Evolutionary conservation across 768 basidiomycete genomes (phyloP), one percentile per base, ranked within the genome.

Genomic region (Rhizopogon sp.): DNA sequence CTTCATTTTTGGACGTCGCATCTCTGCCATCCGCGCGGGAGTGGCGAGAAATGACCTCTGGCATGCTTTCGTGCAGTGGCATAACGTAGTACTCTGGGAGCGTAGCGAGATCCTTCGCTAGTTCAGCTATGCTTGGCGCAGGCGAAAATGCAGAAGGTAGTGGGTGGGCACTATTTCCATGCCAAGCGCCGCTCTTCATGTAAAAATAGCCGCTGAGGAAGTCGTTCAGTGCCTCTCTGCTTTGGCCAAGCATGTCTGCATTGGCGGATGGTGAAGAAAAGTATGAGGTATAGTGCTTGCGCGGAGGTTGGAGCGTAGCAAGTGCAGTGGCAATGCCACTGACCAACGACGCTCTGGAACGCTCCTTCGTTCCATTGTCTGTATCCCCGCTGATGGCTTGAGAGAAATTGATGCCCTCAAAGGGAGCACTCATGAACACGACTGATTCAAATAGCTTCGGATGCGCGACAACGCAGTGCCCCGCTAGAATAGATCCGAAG

Each of bases 31-130:
- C 37, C 3, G 70, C 67, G 7, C 75, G 76, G 3, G 67, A 67
- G 16, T 74, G 61, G 16, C 67, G 64, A 13, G 56, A 58, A 35
- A 83, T 71, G 28, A 75, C 65, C 52, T 80, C 67, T 1, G 79
- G 77, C 83, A 85, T 85, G 44, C 72, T 78, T 39, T 75, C 69
- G n/a, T 73, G 57, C 9, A 74, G 63, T 20, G 75, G 78, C 83
- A 87, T 85, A 63, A 84, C 70, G 62, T 86, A 85, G 72, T 85
- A 85, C 14, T 72, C 71, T 6, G 85, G 84, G 28, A 86, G 58
- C 3, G 61, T 62, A 3, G 76, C 70, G 37, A 81, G 65, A 44
- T 73, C 67, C 17, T 57, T 50, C 0, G 71, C 67, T 52, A 68
- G 60, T 43, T 56, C 53, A 17, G 57, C 43, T 42, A 70, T 63